Base-by-base conservation (phyloP, 2,329 filamentous ascomycete genomes). In the Ophiostoma piceae region DNA sequence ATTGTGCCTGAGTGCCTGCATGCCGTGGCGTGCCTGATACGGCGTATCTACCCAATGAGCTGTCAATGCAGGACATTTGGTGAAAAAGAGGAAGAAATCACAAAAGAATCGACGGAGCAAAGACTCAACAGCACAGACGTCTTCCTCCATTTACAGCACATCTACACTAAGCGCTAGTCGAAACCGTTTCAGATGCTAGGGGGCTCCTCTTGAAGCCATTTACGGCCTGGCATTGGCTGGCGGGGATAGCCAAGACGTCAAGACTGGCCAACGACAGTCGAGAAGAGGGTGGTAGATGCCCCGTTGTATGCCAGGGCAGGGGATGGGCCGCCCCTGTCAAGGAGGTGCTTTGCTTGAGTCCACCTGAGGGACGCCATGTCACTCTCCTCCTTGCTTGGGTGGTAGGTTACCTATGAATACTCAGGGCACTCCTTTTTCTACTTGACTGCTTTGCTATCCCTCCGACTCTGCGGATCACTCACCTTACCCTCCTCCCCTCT, bases 161-260 rank as follows among this genome's bases (percentile, higher is more conserved):
- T 19, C 43, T 51, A 47, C 43, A 47, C 43, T 47, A 29, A 7
- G 32, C 32, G 60, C 60, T 64, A 64, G 60, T 64, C 62, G 62
- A 65, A 65, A 65, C 62, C 62, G 62, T 65, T 65, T 65, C 62
- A 65, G 62, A 41, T 39, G 35, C 62, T 39, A 39, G 51, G 51
- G 51, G 51, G 62, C 7, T 47, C 43, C 43, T 47, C 43, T 47
- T 47, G n/a, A 47, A 47, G 16, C 32, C 35, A 39, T 35, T 19
- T n/a, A 19, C n/a, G 35, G 29, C 62, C 32, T 62, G 22, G 57
- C 57, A 62, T 62, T 62, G 57, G 57, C 26, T 62, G 43, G 43
- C 5, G 16, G 43, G 43, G 43, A 47, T 47, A 16, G 57, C 57
- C 57, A 26, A 32, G 51, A 57, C 51, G 12, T 57, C 8, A 26